Conservation (phyloP, 2,329 filamentous ascomycete genomes). For the Knufia petricola region DNA sequence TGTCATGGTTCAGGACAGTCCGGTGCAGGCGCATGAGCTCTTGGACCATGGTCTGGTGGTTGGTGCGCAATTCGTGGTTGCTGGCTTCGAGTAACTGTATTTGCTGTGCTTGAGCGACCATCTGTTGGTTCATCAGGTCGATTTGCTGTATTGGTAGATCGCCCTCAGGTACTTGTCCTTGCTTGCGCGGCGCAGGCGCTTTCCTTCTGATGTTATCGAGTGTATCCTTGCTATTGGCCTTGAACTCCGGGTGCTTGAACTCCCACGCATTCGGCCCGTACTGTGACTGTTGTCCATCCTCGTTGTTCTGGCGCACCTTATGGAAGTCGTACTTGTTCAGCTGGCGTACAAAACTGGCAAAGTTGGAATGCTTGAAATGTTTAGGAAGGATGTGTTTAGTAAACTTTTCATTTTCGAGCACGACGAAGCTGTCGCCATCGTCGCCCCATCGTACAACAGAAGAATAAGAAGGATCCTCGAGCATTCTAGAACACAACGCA, state of each 20-base stretch:
- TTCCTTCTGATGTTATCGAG: constrained; percentile 94
- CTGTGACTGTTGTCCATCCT: constrained; percentile 70
- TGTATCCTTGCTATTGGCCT: constrained; percentile 89
- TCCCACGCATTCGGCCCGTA: constrained; percentile 85
- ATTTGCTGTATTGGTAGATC: constrained; percentile 78
- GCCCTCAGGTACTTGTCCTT: constrained; percentile 56
- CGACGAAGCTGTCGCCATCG: constrained; percentile 90
- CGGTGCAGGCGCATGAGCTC: constrained; percentile 57
- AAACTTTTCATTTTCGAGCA: constrained; percentile 97
- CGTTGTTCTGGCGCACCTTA: constrained; percentile 86
- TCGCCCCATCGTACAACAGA: constrained; percentile 93
- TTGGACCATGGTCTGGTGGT: constrained; percentile 55
- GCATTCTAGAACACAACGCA: constrained; percentile 58
- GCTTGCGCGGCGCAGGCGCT: constrained; percentile 80
- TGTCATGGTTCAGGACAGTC: constrained; percentile 62
- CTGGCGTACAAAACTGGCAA: constrained; percentile 91
- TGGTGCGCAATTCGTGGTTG: constrained; percentile 65
- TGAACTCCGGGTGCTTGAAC: constrained; percentile 95
- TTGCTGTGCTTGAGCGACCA: constrained; percentile 85
- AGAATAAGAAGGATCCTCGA: constrained; percentile 88
- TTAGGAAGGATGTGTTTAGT: constrained; percentile 95
- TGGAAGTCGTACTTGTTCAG: constrained; percentile 98
- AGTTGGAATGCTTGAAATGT: constrained; percentile 98
- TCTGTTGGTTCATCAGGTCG: constrained; percentile 75
- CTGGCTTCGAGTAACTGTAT: constrained; percentile 78